phyloP scores from a whole-genome alignment of 257 asterid species.

The Capsicum pubescens region DNA sequence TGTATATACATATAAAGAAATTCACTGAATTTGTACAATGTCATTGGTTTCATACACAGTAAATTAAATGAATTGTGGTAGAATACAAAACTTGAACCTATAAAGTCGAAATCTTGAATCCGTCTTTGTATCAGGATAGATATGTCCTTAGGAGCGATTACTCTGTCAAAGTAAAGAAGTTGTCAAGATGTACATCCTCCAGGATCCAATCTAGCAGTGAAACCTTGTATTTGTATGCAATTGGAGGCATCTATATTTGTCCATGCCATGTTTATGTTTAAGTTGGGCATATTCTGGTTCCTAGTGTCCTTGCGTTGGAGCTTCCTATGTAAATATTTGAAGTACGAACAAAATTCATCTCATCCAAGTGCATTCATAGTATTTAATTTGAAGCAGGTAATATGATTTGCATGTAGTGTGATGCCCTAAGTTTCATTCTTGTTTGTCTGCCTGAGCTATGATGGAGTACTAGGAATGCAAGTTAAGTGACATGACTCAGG shows the following conservation, averaged over 20 bases:
- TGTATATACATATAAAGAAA: not conserved
- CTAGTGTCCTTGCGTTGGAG: not conserved
- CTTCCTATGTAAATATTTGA: not conserved
- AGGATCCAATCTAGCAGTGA: not conserved
- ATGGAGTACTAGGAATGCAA: no score
- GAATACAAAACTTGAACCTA: no score
- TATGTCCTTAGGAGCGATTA: not conserved
- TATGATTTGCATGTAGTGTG: not conserved
- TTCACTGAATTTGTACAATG: not conserved
- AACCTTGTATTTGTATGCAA: not conserved
- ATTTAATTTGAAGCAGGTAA: conserved; percentile 5
- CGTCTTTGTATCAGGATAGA: not conserved
- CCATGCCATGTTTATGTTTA: not conserved
- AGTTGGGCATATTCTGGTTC: not conserved
- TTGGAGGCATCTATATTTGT: not conserved
- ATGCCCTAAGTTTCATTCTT: not conserved
- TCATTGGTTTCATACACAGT: no score
- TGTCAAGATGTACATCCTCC: not conserved
- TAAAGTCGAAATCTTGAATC: no score
- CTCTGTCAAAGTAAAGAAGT: not conserved
- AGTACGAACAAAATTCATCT: not conserved
- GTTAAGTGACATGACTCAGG: no score
- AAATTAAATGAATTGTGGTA: no score
- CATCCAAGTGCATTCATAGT: not conserved
- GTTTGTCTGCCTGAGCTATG: no score